Evolutionary conservation across 1,284 basidiomycete genomes (phyloP).

Genomic region (Chondrostereum purpureum): DNA sequence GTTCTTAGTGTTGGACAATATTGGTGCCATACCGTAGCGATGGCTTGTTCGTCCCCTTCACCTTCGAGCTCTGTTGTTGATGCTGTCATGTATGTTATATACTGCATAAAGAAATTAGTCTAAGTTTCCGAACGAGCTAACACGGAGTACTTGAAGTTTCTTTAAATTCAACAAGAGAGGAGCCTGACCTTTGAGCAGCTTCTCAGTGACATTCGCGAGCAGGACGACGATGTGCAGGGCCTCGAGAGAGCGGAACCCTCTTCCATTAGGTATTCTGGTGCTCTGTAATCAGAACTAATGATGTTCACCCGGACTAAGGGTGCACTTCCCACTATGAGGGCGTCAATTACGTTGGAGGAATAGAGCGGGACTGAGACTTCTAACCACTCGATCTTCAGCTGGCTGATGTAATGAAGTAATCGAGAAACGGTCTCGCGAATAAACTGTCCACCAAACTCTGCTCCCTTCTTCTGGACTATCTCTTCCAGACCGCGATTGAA

Average conservation of each 20-base stretch:
- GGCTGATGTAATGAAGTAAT: slow-evolving; percentile 18
- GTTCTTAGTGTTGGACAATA: too few relatives aligned
- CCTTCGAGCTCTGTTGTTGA: too few relatives aligned
- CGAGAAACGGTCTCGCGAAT: slow-evolving; percentile 15
- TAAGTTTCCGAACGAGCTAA: neutral
- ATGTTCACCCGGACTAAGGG: too few relatives aligned
- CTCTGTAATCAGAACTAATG: too few relatives aligned
- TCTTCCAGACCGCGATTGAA: slow-evolving; percentile 11
- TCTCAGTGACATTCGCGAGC: slow-evolving; percentile 36
- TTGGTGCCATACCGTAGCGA: too few relatives aligned
- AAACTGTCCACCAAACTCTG: slow-evolving; percentile 7
- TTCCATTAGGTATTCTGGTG: slow-evolving; percentile 35
- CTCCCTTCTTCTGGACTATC: slow-evolving; percentile 11
- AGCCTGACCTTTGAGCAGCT: slow-evolving; percentile 6
- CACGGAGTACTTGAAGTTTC: slow-evolving; percentile 3
- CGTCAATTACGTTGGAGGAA: slow-evolving; percentile 35
- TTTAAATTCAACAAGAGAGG: slow-evolving; percentile 10
- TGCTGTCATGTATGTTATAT: too few relatives aligned
- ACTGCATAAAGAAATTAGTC: slow-evolving; percentile 4
- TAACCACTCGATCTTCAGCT: neutral
- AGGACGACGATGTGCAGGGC: slow-evolving; percentile 52
- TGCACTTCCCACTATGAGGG: slow-evolving; percentile 41
- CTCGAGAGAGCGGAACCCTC: slow-evolving; percentile 42
- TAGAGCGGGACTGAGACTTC: slow-evolving; percentile 49
- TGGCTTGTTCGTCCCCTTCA: too few relatives aligned